phyloP scores from a whole-genome alignment of 768 basidiomycete genomes.

The Lactifluus subvellereus region DNA sequence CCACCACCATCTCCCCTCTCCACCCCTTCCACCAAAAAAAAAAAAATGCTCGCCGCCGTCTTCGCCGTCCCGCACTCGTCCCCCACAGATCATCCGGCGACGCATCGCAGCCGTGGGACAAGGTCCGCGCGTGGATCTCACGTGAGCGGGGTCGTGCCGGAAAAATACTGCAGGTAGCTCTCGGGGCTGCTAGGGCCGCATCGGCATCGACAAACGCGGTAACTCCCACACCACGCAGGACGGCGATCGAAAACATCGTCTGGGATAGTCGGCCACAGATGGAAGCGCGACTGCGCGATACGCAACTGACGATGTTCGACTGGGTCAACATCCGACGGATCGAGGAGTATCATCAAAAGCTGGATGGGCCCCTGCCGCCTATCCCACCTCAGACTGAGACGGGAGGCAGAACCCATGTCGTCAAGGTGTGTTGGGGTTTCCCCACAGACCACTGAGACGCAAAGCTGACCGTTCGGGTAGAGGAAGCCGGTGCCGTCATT shows the following conservation, averaged over 20 bases:
- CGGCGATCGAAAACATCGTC: slow-evolving; percentile 4
- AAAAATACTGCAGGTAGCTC: slow-evolving; percentile 14
- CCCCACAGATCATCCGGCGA: slow-evolving; percentile 8
- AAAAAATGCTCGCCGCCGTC: slow-evolving; percentile 16
- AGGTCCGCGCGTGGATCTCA: slow-evolving; percentile 23
- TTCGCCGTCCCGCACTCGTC: slow-evolving; percentile 13
- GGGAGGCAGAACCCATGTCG: slow-evolving; percentile 8
- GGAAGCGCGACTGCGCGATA: slow-evolving; percentile 14
- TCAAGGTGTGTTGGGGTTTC: slow-evolving; percentile 14
- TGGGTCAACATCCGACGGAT: slow-evolving; percentile 17
- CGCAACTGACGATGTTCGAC: slow-evolving; percentile 18
- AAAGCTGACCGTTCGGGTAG: slow-evolving; percentile 1
- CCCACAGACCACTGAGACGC: background rate
- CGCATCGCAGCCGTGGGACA: slow-evolving; percentile 14
- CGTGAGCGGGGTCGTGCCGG: slow-evolving; percentile 21
- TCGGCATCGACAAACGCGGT: slow-evolving; percentile 18
- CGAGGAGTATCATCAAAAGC: slow-evolving; percentile 13
- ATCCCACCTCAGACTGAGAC: slow-evolving; percentile 7
- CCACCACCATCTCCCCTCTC: background rate
- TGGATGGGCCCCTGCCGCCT: slow-evolving; percentile 16
- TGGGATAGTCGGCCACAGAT: slow-evolving; percentile 13
- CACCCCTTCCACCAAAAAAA: background rate
- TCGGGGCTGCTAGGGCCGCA: slow-evolving; percentile 14
- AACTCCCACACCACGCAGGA: slow-evolving; percentile 3
- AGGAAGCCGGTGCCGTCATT: slow-evolving; percentile 22